Evolutionary conservation across 192 early-diverging fungal species (phyloP), one percentile per base, ranked within the genome.

Genomic region (Chytriomyces hyalinus): DNA sequence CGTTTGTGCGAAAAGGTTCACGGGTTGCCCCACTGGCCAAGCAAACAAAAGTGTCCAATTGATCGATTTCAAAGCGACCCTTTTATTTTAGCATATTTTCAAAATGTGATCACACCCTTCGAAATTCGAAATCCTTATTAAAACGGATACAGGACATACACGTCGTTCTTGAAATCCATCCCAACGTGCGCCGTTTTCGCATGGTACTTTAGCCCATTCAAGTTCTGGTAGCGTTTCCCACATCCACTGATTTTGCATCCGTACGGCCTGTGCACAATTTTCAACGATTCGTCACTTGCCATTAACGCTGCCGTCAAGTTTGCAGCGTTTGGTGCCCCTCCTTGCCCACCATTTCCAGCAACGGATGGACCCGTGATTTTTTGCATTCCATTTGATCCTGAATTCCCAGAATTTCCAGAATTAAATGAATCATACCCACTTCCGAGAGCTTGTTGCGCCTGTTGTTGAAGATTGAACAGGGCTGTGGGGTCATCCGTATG

Each of bases 141-240:
- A 70, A 78, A 80, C 15, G 72, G 79, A 64, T 62, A 76, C 63
- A 80, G 45, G 43, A 80, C 72, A 53, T 76, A 76, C 26, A 80
- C 61, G 13, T 79, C 75, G 6, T 73, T 62, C 77, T 85, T 74
- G 64, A 86, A 86, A 47, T 81, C 72, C 67, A 80, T 15, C n/a
- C 73, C 72, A 9, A 75, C 11, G 62, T 86, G 84, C 17, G 74
- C 76, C 51, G 77, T 80, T n/a, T 76, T 64, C 22, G 82, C 84
- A 77, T 98, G 96, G 83, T 98, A 98, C 87, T 97, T 96, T 75
- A 98, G 88, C 6, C 96, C 96, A 77, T 96, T 96, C 75, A 95
- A 81, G 84, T 98, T 98, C 86, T 98, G 97, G 91, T 98, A 98
- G 49, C 94, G 84, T 81, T 97, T 97, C 78, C 92, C 92, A 86